Base-by-base conservation (phyloP, 2,329 filamentous ascomycete species). In the Diaporthe citriasiana region DNA sequence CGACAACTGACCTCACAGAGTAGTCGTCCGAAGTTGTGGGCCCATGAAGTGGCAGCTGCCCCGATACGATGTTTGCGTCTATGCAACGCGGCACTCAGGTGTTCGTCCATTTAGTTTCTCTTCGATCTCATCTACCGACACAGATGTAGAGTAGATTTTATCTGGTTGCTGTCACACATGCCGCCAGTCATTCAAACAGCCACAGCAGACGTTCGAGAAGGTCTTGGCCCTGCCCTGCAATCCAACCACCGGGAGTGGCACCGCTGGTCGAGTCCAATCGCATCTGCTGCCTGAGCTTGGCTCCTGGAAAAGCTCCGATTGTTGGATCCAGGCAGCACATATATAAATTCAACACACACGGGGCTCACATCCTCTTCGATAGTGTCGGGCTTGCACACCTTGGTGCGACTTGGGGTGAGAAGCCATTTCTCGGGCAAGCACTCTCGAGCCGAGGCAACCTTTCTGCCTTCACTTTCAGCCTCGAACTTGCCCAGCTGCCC, bases 221-320 rank as follows among this genome's bases (percentile, higher is more conserved):
- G 45, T 45, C 63, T 68, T 40, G 63, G 63, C 60, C 33, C 22
- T 27, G 63, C 30, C 63, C 45, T 68, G 63, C 33, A 38, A 51
- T 53, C 45, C 63, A 53, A 53, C 33, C 45, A 38, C 45, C 30
- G 22, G 63, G 45, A 51, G 22, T 38, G 63, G 63, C 63, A 66
- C 45, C 63, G 12, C 45, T 19, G 45, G 40, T 66, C 42, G 33
- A 51, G 63, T 40, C 63, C 63, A 66, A 66, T 66, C 63, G 63
- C 63, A 68, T 68, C 63, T 68, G 47, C 33, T 40, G 30, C 15
- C 33, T 38, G 47, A n/a, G 63, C 63, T 53, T 68, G 63, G 63
- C 63, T 40, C 47, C 47, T 38, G 63, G 47, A 68, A 53, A 68
- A 38, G 13, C 45, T 68, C 63, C 63, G 63, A 68, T 68, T 53